Base-by-base conservation (phyloP, 2,329 filamentous ascomycete genomes). In the Colletotrichum cuscutae region DNA sequence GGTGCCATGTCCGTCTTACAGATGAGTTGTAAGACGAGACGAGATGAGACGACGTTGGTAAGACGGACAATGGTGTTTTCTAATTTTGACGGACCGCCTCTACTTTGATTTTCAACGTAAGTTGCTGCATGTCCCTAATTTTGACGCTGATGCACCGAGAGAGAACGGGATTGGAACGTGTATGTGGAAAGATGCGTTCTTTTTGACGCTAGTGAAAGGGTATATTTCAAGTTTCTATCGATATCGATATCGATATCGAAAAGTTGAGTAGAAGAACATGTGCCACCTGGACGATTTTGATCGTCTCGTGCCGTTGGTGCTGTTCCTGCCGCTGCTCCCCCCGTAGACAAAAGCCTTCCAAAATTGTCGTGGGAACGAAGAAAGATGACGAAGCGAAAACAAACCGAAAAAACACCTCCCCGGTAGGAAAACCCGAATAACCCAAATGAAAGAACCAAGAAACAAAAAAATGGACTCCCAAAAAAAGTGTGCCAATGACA, bases 201-300 rank as follows among this genome's bases (percentile, higher is more conserved):
- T 60, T 13, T 13, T 28, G 35, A 70, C 59, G 70, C 65, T 60
- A 57, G 60, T 53, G 65, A 72, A 65, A 70, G 70, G 70, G 70
- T 72, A 72, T 72, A 72, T 72, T 66, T 70, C 49, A 42, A 56
- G 57, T 28, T 46, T 49, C 32, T 35, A 35, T 35, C 32, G 32
- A 35, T 22, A 49, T 49, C 32, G 32, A 35, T 22, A 49, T 49
- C 19, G 42, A 49, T 57, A 52, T 32, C 32, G 49, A 53, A 22
- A 46, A 7, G 3, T 12, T 49, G 65, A 37, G 6, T 8, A 24
- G 26, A 32, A 15, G 22, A 32, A 13, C 32, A 13, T 5, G 13
- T 15, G 57, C 1, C 24, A 13, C 15, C n/a, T 42, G 7, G 15
- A 37, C 26, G 24, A 11, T 24, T 11, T 11, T 4, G 24, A 22